Percentiles rank a stretch among this genome's conserved stretches.
These are phyloP conservation scores for Ophiosphaerella herpotricha DNA, from an alignment of 2,329 filamentous ascomycete genomes.

Conservation along the genomic window DNA sequence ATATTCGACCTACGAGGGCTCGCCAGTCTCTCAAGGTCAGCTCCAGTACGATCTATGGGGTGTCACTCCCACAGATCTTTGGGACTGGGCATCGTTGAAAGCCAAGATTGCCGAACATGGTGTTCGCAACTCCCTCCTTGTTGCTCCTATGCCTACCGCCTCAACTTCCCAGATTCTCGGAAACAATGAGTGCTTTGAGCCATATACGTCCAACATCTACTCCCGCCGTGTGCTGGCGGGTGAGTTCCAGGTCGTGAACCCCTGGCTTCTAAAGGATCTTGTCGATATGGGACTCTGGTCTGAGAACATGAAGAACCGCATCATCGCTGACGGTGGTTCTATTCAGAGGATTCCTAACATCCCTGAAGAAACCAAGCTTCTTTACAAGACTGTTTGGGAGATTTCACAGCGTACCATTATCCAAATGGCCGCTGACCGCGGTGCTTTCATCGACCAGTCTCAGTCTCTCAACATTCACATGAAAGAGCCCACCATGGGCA, in stretches of 20 bases:
- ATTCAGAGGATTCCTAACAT: constrained; percentile 98
- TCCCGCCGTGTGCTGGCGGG: constrained; percentile 96
- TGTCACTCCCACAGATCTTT: constrained; percentile 88
- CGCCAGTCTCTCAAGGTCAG: constrained; percentile 90
- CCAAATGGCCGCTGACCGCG: constrained; percentile 97
- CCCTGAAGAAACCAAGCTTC: constrained; percentile 88
- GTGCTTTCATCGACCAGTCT: constrained; percentile 98
- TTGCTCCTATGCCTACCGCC: constrained; percentile 97
- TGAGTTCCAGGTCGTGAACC: constrained; percentile 99
- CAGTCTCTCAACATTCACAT: constrained; percentile 99
- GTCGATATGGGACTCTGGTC: constrained; percentile 98
- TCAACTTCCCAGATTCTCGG: constrained; percentile 97
- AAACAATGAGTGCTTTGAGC: constrained; percentile 99
- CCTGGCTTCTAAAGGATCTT: constrained; percentile 96
- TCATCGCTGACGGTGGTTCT: constrained; percentile 94
- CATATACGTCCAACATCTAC: constrained; percentile 99
- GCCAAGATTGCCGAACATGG: constrained; percentile 90
- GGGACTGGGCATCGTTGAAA: constrained; percentile 93
- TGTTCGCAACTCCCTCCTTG: constrained; percentile 90
- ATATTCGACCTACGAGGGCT: constrained; percentile 91
- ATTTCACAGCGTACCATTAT: constrained; percentile 95
- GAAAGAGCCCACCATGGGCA: constrained; percentile 99
- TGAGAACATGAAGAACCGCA: constrained; percentile 99
- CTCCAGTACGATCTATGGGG: constrained; percentile 99
- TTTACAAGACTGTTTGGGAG: constrained; percentile 99